These are phyloP conservation scores for Suhomyces guaymorum DNA, from an alignment of 1,139 yeast species.

Conservation along the genomic window DNA sequence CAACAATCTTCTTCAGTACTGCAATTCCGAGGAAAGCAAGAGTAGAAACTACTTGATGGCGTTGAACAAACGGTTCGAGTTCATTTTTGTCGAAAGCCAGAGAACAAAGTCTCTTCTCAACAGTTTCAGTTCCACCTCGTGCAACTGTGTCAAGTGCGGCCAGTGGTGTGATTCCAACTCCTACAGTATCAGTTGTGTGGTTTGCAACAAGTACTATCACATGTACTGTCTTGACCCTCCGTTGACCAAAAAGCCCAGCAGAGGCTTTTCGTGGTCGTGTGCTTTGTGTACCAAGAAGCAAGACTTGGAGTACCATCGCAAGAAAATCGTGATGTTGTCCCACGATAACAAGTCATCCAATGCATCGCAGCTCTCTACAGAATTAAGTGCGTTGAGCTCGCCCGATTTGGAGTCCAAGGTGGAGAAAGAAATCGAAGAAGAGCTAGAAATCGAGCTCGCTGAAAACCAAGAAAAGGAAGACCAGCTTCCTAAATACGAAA, in stretches of 20 bases:
- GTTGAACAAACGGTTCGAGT: slow-evolving; percentile 67
- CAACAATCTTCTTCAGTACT: slow-evolving; percentile 50
- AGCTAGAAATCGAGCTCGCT: slow-evolving; percentile 2
- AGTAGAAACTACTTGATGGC: slow-evolving; percentile 59
- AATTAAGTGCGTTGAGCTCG: slow-evolving; percentile 25
- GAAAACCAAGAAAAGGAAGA: slow-evolving; percentile 12
- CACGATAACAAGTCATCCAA: slow-evolving; percentile 47
- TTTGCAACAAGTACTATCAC: slow-evolving; percentile 70
- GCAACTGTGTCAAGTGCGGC: slow-evolving; percentile 68
- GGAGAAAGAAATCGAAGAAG: slow-evolving; percentile 9
- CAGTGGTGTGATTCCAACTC: slow-evolving; percentile 75
- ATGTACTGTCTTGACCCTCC: slow-evolving; percentile 90
- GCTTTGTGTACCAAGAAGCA: slow-evolving; percentile 64
- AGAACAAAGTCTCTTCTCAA: slow-evolving; percentile 63
- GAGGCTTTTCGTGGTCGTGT: slow-evolving; percentile 96
- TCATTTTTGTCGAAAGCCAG: slow-evolving; percentile 74
- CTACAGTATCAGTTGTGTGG: slow-evolving; percentile 83
- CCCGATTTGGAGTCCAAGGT: slow-evolving; percentile 6
- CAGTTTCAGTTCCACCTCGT: slow-evolving; percentile 55
- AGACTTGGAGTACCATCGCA: slow-evolving; percentile 39
- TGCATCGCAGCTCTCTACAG: slow-evolving; percentile 32
- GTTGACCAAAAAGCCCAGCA: slow-evolving; percentile 69
- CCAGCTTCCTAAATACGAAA: slow-evolving; percentile 58
- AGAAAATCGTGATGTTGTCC: slow-evolving; percentile 43
- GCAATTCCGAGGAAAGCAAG: slow-evolving; percentile 54